Base-by-base conservation (phyloP, 176 grass and related monocot species). In the Musa beccarii region DNA sequence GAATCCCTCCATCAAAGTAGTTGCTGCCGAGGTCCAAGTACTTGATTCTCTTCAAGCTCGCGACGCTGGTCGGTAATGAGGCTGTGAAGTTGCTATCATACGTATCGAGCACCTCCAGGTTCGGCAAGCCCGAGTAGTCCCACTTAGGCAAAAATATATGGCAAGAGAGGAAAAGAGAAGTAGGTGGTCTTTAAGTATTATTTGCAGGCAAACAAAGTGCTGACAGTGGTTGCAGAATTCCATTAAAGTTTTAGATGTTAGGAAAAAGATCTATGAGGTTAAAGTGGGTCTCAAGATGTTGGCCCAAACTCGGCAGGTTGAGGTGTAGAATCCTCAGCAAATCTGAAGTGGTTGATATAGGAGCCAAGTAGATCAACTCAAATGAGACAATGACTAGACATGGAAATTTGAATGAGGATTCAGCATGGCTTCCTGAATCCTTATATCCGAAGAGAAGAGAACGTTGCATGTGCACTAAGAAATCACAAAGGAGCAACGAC, bases 51-150 rank as follows among this genome's bases (percentile, higher is more conserved):
- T 68, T 79, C 69, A 88, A 81, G 22, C 62, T 34, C 10, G 85
- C 71, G 16, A 92, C 83, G 72, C 84, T 59, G 49, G 51, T 43
- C 9, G 96, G 91, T 9, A 99, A 81, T 16, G 81, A 54, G 1
- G 85, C 69, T 3, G 91, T 81, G 82, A 92, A 92, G 85, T 99
- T 99, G 85, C 95, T 99, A 84, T 99, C 96, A 59, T 99, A 99
- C 54, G 91, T 89, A 76, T 99, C 91, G 72, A 99, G 49, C 73
- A 94, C 86, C 84, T 99, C 91, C 13, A 99, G 80, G 61, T 8
- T 59, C 6, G 89, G 89, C 11, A 94, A 53, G 4, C 80, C 84
- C 63, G 69, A 6, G 55, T 74, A 83, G 74, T 91, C 89, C 96
- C 89, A 99, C 19, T 89, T 66, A 51, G 9, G 2, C 2, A 75